These are phyloP conservation scores for Solanum peruvianum DNA, from an alignment of 257 asterid genomes.

Conservation along the genomic window DNA sequence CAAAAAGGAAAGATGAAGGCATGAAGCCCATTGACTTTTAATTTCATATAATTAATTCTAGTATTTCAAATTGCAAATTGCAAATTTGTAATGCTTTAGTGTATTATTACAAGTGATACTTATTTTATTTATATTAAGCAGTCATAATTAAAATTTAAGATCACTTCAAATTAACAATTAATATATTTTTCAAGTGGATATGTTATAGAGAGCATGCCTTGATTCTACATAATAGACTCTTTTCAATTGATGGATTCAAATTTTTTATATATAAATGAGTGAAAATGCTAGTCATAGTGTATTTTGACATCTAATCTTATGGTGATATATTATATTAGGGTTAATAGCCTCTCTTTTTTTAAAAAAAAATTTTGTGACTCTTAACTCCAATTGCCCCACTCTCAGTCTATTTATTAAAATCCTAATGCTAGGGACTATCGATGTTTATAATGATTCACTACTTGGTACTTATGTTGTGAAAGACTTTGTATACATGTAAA, in stretches of 20 bases:
- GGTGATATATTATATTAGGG: not conserved
- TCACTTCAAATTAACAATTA: not conserved
- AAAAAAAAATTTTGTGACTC: not conserved
- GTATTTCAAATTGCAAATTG: not conserved
- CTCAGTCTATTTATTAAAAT: not conserved
- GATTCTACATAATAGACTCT: not conserved
- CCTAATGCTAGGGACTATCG: not conserved
- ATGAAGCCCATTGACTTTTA: not conserved
- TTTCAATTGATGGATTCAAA: not conserved
- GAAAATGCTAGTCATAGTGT: not conserved
- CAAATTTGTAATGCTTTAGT: not conserved
- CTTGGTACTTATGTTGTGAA: not conserved
- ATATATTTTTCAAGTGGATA: not conserved
- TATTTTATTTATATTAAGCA: not conserved
- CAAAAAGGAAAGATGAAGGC: not conserved
- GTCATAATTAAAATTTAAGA: not conserved
- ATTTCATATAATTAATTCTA: not conserved
- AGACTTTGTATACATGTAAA: not conserved
- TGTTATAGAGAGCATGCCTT: not conserved
- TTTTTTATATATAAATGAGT: not conserved
- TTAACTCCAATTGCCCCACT: not conserved
- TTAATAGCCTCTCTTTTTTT: not conserved
- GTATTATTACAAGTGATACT: not conserved
- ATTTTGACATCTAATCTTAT: not conserved
- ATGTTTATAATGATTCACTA: not conserved